A percentile compares a stretch with the other conserved stretches of the same genome.
Conservation (phyloP, 2,329 filamentous ascomycete genomes). For the Parastagonospora nodorum region DNA sequence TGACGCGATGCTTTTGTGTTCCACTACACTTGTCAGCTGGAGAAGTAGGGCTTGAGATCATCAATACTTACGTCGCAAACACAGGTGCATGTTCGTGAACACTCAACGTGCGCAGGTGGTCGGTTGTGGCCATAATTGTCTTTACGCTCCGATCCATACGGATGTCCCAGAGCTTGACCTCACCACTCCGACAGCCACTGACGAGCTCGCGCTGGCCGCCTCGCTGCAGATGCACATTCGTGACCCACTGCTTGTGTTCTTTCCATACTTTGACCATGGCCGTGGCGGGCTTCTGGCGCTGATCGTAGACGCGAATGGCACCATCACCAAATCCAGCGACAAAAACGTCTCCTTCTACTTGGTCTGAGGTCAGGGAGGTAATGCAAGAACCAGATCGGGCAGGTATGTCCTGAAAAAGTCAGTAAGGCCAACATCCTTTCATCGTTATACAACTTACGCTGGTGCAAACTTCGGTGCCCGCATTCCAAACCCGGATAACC, state of each 20-base stretch:
- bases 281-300: slow-evolving; percentile 79
- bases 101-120: slow-evolving; percentile 81
- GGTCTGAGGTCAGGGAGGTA: slow-evolving; percentile 92
- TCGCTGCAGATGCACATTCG: slow-evolving; percentile 94
- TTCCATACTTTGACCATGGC: slow-evolving; percentile 98
- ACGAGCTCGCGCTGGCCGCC: slow-evolving; percentile 91
- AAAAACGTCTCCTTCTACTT: slow-evolving; percentile 96
- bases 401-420: slow-evolving; percentile 72
- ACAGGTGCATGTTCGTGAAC: slow-evolving; percentile 97
- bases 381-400: slow-evolving; percentile 94
- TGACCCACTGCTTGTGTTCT: slow-evolving; percentile 94
- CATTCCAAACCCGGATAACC: slow-evolving; percentile 95
- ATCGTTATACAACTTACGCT: slow-evolving; percentile 55
- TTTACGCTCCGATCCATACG: slow-evolving; percentile 79
- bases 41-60: slow-evolving; percentile 63
- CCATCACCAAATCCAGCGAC: slow-evolving; percentile 96
- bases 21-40: slow-evolving; percentile 62
- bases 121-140: slow-evolving; percentile 73
- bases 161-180: slow-evolving; percentile 95
- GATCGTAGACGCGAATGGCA: slow-evolving; percentile 91
- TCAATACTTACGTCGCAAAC: slow-evolving; percentile 63
- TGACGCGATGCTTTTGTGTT: slow-evolving; percentile 84
- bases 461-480: slow-evolving; percentile 87
- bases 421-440: slow-evolving; percentile 2
- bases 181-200: slow-evolving; percentile 88